phyloP scores from a whole-genome alignment of 306 rosid species.

The Pterocarpus santalinus region DNA sequence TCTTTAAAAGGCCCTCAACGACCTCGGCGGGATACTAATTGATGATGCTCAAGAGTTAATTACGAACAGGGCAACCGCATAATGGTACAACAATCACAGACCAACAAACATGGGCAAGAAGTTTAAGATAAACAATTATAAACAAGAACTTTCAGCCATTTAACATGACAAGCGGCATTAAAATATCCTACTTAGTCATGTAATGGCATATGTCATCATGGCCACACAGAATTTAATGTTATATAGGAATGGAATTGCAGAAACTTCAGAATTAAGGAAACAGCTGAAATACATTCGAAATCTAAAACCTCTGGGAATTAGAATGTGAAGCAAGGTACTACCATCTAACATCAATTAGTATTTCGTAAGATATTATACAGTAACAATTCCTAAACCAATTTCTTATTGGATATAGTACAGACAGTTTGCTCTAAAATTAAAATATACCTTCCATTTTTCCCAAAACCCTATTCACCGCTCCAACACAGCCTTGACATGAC shows the following conservation, averaged over 20 bases:
- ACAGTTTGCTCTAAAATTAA: background rate
- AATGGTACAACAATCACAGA: conserved; percentile 6
- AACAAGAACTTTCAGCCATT: conserved; percentile 4
- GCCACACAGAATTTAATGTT: background rate
- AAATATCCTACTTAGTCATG: background rate
- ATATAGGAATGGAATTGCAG: background rate
- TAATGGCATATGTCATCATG: background rate
- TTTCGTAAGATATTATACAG: conserved; percentile 1
- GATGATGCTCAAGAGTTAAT: background rate
- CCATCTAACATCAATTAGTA: background rate
- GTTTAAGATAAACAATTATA: background rate
- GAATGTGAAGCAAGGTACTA: background rate
- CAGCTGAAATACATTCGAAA: background rate
- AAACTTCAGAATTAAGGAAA: conserved; percentile 15
- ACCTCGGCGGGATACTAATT: background rate
- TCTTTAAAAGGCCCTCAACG: background rate
- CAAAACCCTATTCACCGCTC: conserved; percentile 93
- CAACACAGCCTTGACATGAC: conserved; percentile 93
- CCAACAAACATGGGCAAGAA: background rate
- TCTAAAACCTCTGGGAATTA: background rate
- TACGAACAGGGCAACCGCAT: background rate
- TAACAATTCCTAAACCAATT: conserved; percentile 13
- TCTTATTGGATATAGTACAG: conserved; percentile 15
- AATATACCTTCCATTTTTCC: conserved; percentile 86
- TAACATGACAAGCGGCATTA: background rate